Percentiles rank a stretch among this genome's conserved stretches.
Evolutionary conservation across 176 grass and related monocot species (phyloP).

Genomic region (Microstegium vimineum): DNA sequence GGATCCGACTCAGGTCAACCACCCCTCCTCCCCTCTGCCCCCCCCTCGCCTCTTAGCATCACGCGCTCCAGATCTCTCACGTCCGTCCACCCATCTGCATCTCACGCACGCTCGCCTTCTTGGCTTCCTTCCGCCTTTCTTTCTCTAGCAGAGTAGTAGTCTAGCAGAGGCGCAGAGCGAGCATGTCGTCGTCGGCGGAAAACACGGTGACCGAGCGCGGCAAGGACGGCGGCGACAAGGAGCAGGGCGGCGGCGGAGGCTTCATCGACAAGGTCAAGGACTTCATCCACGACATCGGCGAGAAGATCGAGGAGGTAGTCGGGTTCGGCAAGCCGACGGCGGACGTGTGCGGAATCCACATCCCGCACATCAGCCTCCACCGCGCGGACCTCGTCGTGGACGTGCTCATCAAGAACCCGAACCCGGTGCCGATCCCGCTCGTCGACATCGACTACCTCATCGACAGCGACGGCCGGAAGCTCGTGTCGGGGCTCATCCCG

Average conservation of each 20-base stretch:
- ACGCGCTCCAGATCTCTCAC: conserved; percentile 11
- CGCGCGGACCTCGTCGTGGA: conserved; percentile 87
- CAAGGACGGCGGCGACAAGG: conserved; percentile 23
- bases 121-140: no score
- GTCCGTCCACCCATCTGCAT: not conserved
- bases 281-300: conserved; percentile 94
- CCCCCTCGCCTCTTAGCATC: no score
- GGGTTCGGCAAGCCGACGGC: conserved; percentile 90
- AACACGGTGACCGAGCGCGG: conserved; percentile 34
- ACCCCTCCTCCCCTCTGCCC: not conserved
- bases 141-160: not conserved
- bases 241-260: conserved; percentile 39
- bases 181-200: conserved; percentile 54
- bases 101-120: not conserved
- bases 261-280: conserved; percentile 92
- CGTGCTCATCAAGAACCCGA: conserved; percentile 88
- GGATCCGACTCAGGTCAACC: not conserved
- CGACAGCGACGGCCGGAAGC: conserved; percentile 89
- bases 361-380: conserved; percentile 77
- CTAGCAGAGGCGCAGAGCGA: not conserved
- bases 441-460: conserved; percentile 96
- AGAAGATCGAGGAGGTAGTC: conserved; percentile 87
- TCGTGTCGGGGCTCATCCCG: conserved; percentile 87
- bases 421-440: conserved; percentile 86
- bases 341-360: conserved; percentile 72